Base-by-base conservation (phyloP, 345 rosid species). In the Physaria fendleri region DNA sequence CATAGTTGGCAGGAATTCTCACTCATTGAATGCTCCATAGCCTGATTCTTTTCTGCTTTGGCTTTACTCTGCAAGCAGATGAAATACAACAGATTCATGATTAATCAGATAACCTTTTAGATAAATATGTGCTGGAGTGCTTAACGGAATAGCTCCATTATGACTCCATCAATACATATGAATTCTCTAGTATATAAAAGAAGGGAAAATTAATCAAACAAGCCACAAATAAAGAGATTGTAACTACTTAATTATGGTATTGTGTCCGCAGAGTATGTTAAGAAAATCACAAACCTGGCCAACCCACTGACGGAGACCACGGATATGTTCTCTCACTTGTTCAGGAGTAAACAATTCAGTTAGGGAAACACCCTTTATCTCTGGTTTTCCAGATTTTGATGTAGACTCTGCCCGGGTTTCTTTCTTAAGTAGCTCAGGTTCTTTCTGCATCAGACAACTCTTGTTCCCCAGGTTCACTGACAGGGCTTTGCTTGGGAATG, bases 1-100 rank as follows among this genome's bases (percentile, higher is more conserved):
- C 99, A 94, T 66, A 94, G 71, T 73, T 94, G 97, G 75, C 99
- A 94, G 49, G 95, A 94, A 71, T 94, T 94, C 80, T 94, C 99
- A 80, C 96, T 93, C 99, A 93, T 93, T 14, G 85, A 51, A 63
- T 81, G 95, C 85, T 87, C 99, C 97, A 94, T 85, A 52, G 97
- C 99, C 72, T 90, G 96, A 79, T 94, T 87, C 76, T 87, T 94
- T 71, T 94, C 99, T 6, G 81, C 97, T 81, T 94, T 94, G 15
- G 99, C 84, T 79, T 87, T 94, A 69, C 96, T 94, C 99, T 94
- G 85, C 47, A 65, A 52, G 63, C 59, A 57, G 59, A 45, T 71
- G 43, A 54, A 46, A 41, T 43, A 48, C 38, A 54, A 25, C 22
- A 38, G 5, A 41, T 45, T 15, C 22, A 49, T 25, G 30, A 42